phyloP scores from a whole-genome alignment of 306 rosid genomes.

The Malus orientalis region DNA sequence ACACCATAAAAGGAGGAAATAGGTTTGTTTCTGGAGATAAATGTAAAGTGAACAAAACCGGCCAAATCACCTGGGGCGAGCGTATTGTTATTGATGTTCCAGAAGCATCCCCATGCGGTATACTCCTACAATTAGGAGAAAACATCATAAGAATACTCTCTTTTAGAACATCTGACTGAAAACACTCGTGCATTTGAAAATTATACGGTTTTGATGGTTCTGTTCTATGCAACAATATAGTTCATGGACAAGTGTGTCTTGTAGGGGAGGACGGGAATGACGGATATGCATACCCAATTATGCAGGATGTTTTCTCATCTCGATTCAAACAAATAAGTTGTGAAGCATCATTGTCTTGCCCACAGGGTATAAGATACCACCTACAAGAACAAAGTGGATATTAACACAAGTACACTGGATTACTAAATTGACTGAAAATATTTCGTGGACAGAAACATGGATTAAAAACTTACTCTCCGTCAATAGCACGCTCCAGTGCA shows the following conservation, averaged over 20 bases:
- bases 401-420: not conserved
- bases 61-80: slow-evolving; percentile 49
- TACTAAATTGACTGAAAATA: not conserved
- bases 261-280: not conserved
- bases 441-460: not conserved
- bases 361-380: slow-evolving; percentile 68
- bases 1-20: not conserved
- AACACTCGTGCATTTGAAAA: not conserved
- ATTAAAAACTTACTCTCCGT: slow-evolving; percentile 64
- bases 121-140: slow-evolving; percentile 38
- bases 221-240: not conserved
- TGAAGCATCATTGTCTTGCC: slow-evolving; percentile 36
- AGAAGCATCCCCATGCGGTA: slow-evolving; percentile 22
- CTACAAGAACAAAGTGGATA: slow-evolving; percentile 27
- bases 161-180: not conserved
- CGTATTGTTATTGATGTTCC: slow-evolving; percentile 45
- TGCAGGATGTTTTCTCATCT: slow-evolving; percentile 53
- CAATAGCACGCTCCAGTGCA: slow-evolving; percentile 82
- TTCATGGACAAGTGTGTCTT: not conserved
- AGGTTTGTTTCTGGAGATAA: not conserved
- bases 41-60: not conserved
- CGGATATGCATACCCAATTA: slow-evolving; percentile 52
- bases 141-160: not conserved
- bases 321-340: slow-evolving; percentile 49
- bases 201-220: not conserved